phyloP scores from a whole-genome alignment of 2,329 filamentous ascomycete species.

The Phyllosticta citrichinensis region DNA sequence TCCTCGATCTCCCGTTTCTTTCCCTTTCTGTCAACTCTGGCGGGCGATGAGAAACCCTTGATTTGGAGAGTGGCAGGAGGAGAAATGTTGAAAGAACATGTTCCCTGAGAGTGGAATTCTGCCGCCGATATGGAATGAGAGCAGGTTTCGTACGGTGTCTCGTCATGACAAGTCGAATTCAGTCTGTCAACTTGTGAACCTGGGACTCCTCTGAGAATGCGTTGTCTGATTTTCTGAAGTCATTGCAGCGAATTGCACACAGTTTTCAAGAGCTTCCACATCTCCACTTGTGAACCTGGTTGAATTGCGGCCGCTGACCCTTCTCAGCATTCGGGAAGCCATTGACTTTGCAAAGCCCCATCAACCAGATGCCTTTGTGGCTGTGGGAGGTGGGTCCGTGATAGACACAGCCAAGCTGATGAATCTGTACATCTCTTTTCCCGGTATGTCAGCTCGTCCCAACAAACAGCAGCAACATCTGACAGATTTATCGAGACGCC shows the following conservation, averaged over 20 bases:
- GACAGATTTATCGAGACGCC: conserved; percentile 47
- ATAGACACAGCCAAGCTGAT: conserved; percentile 98
- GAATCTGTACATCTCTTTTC: conserved; percentile 89
- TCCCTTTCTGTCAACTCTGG: background rate
- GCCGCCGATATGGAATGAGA: no score
- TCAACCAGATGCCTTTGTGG: conserved; percentile 77
- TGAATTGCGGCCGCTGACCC: background rate
- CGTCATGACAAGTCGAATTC: no score
- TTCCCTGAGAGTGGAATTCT: no score
- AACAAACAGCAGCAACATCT: background rate
- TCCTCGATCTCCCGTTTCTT: conserved; percentile 12
- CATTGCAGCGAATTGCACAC: background rate
- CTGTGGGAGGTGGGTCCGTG: conserved; percentile 84
- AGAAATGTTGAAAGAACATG: no score
- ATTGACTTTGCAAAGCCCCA: conserved; percentile 79
- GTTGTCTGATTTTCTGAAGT: background rate
- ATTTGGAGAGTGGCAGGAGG: background rate
- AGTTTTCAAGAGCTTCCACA: background rate
- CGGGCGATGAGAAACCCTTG: background rate
- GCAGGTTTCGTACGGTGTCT: no score
- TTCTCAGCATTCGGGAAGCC: conserved; percentile 66
- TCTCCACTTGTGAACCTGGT: background rate
- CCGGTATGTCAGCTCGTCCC: conserved; percentile 26
- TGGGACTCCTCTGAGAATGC: no score
- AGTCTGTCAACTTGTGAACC: no score